Percentiles rank a stretch among this genome's conserved stretches.
These are phyloP conservation scores for Hemileia vastatrix DNA, from an alignment of 1,284 basidiomycete species.

Conservation along the genomic window DNA sequence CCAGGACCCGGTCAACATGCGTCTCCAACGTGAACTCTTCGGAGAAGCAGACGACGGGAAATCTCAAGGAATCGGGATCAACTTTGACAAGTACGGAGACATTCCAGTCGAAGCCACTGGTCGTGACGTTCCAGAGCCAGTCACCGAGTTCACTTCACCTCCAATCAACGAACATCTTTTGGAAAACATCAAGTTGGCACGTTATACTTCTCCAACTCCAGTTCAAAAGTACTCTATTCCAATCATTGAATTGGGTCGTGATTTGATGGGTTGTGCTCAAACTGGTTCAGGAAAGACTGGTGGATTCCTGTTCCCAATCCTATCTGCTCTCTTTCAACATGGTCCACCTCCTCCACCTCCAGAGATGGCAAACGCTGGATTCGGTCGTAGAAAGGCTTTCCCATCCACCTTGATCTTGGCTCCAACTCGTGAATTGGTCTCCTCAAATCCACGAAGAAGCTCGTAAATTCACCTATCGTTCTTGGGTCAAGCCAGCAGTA, in stretches of 20 bases:
- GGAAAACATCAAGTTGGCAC: slow-evolving; percentile 42
- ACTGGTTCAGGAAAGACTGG: slow-evolving; percentile 45
- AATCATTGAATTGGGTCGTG: slow-evolving; percentile 41
- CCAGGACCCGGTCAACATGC: slow-evolving; percentile 35
- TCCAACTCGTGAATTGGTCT: slow-evolving; percentile 44
- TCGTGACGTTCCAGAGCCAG: slow-evolving; percentile 41
- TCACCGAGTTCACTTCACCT: slow-evolving; percentile 40
- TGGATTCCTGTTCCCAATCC: slow-evolving; percentile 45
- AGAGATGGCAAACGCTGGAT: slow-evolving; percentile 35
- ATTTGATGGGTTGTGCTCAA: slow-evolving; percentile 45
- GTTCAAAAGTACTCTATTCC: slow-evolving; percentile 45
- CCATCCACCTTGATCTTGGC: slow-evolving; percentile 42
- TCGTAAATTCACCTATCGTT: slow-evolving; percentile 45
- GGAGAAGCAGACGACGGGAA: slow-evolving; percentile 37
- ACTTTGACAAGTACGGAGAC: slow-evolving; percentile 46
- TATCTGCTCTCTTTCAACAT: slow-evolving; percentile 43
- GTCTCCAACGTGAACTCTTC: slow-evolving; percentile 42
- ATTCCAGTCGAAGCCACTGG: slow-evolving; percentile 44
- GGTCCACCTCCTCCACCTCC: too few species aligned
- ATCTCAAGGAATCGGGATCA: slow-evolving; percentile 41
- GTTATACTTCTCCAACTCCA: slow-evolving; percentile 44
- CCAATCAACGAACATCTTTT: slow-evolving; percentile 43
- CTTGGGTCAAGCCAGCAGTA: slow-evolving; percentile 44
- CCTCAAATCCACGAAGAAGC: slow-evolving; percentile 45
- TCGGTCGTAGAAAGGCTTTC: slow-evolving; percentile 39